phyloP scores from a whole-genome alignment of 805 yeast species.

The Metschnikowia henanensis region DNA sequence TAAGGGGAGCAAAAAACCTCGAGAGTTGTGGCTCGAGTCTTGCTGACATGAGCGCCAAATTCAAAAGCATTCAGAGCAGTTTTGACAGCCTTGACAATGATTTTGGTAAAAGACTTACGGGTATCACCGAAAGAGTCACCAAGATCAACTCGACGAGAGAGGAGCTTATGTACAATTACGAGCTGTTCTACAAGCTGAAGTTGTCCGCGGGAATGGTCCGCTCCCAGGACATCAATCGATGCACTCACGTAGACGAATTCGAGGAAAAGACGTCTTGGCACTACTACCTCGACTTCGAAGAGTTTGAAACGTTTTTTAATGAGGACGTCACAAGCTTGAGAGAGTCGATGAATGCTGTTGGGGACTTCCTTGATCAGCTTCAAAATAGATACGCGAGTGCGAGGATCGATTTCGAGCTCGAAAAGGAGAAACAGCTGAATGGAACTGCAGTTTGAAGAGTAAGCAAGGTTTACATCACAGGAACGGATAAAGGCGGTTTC shows the following conservation, averaged over 20 bases:
- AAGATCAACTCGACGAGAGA: neutral
- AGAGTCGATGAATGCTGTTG: neutral
- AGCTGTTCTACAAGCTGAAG: neutral
- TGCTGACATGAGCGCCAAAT: neutral
- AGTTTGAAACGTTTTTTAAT: neutral
- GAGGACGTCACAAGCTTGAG: conserved; percentile 6
- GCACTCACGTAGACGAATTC: conserved; percentile 7
- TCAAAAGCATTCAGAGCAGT: neutral
- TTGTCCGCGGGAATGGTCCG: neutral
- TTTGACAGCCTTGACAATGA: neutral
- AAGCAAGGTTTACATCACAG: no score
- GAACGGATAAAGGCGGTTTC: no score
- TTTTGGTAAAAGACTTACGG: neutral
- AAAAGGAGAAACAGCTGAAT: no score
- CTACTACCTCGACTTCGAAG: neutral
- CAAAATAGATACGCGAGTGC: neutral
- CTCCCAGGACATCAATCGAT: neutral
- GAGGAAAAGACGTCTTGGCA: conserved; percentile 1
- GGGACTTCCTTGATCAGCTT: neutral
- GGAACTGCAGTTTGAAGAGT: no score
- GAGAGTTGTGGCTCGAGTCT: neutral
- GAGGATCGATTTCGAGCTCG: no score
- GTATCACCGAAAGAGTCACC: neutral
- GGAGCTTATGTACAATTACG: neutral
- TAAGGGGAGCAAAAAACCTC: neutral